Base-by-base conservation (phyloP, 2,329 filamentous ascomycete species). In the Calonectria leucothoes region DNA sequence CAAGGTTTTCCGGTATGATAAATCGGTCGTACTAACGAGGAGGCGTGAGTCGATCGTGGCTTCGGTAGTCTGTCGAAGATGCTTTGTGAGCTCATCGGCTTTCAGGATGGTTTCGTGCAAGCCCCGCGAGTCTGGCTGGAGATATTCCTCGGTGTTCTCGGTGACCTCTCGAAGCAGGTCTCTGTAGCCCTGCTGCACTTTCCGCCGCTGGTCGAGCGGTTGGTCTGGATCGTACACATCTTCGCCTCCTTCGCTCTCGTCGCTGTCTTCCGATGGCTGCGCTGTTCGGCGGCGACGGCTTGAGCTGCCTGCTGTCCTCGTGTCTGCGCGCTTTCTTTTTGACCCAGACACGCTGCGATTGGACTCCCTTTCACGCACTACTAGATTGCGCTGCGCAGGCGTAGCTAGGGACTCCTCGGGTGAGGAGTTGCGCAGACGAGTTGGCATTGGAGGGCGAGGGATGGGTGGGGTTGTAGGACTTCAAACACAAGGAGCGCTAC, bases 1-100 rank as follows among this genome's bases (percentile, higher is more conserved):
- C 52, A 93, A 88, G 0, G 95, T 93, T 82, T 95, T 95, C 78
- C 94, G 94, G 79, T 94, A 93, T 0, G 94, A 93, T 6, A 97
- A 85, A 76, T 98, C 95, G 6, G 94, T 94, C 0, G 94, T 92
- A 75, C 90, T 92, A 63, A 98, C 93, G 4, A 98, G 89, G 31
- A 97, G 88, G n/a, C 94, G 92, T 0, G 96, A 95, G 82, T 99
- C 97, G 74, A 98, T 93, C 0, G 94, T 94, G 0, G 97, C 97
- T 82, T 98, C 97, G 2, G 93, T 92, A 0, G 97, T 98, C 86
- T 98, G 96, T 80, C 94, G 94, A 73, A 98, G 93, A 77, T 91
- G 88, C 70, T 88, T 87, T 74, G 93, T 92, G 17, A 93, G 85
- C 42, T 88, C 83, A 78, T 97, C 93, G 20, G 94, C 93, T 75